Conservation (phyloP, 441 rosid genomes). For the Metrosideros polymorpha region DNA sequence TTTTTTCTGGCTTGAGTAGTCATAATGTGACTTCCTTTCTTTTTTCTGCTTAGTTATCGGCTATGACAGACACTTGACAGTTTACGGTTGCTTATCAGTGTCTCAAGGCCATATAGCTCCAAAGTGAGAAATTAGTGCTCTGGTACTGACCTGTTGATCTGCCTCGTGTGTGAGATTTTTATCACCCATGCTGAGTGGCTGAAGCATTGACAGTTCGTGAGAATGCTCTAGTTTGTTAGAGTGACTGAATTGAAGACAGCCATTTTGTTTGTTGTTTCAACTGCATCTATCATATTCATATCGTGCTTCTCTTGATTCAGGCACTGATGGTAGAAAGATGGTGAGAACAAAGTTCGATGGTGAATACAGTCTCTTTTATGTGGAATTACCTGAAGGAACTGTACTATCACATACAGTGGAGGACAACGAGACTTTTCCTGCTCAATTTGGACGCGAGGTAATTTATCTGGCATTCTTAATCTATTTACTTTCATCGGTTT, state of each 20-base stretch:
- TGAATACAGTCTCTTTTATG: conserved; percentile 60
- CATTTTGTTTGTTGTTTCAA: neutral
- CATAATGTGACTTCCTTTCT: neutral
- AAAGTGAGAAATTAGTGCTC: neutral
- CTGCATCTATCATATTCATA: neutral
- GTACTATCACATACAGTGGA: conserved; percentile 48
- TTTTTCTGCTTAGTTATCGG: neutral
- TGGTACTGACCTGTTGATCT: neutral
- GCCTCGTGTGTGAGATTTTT: neutral
- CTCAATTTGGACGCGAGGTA: conserved; percentile 96
- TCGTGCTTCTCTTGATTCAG: conserved; percentile 26
- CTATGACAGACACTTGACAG: neutral
- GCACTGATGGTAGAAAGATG: conserved; percentile 61
- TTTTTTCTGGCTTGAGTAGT: neutral
- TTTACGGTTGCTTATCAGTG: neutral
- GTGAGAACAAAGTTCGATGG: conserved; percentile 50
- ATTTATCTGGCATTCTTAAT: neutral
- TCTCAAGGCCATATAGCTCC: neutral
- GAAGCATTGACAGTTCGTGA: neutral
- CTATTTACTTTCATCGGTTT: neutral
- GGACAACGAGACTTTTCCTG: conserved; percentile 76
- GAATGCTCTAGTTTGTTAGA: neutral
- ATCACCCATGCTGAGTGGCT: neutral
- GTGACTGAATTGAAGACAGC: neutral
- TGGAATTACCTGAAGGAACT: conserved; percentile 71